Conservation (phyloP, 441 rosid species). For the Pelargonium fulgidum region DNA sequence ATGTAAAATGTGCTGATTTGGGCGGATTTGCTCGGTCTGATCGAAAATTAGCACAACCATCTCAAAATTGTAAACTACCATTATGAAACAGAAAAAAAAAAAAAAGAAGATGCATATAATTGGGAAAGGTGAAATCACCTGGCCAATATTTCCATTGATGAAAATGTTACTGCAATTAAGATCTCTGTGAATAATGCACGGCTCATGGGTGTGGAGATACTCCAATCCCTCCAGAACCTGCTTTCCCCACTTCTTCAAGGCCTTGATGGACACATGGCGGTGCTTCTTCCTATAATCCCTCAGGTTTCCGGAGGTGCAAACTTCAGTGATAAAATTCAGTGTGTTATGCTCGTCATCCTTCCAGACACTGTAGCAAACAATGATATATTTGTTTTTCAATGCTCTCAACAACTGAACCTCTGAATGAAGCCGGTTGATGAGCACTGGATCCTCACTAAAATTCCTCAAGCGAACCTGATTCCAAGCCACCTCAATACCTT, state of each 20-base stretch:
- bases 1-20: no score
- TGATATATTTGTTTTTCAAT: slow-evolving; percentile 49
- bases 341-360: slow-evolving; percentile 37
- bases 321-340: slow-evolving; percentile 61
- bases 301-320: slow-evolving; percentile 61
- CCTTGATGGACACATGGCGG: slow-evolving; percentile 66
- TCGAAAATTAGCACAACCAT: no score
- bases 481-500: slow-evolving; percentile 74
- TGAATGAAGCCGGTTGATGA: slow-evolving; percentile 50
- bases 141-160: slow-evolving; percentile 61
- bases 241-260: slow-evolving; percentile 68
- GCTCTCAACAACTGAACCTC: slow-evolving; percentile 62
- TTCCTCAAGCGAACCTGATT: slow-evolving; percentile 54
- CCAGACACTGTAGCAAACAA: slow-evolving; percentile 58
- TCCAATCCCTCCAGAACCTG: slow-evolving; percentile 62
- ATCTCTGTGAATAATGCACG: slow-evolving; percentile 60
- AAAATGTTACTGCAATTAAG: slow-evolving; percentile 69
- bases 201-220: slow-evolving; percentile 60
- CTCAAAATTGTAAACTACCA: no score
- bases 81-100: neutral
- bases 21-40: no score
- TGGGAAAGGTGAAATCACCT: slow-evolving; percentile 28
- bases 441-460: slow-evolving; percentile 40
- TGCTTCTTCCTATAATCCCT: slow-evolving; percentile 61
- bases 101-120: neutral